These are phyloP conservation scores for Plasmodium billcollinsi DNA, from an alignment of 169 alveolate species.

Conservation along the genomic window DNA sequence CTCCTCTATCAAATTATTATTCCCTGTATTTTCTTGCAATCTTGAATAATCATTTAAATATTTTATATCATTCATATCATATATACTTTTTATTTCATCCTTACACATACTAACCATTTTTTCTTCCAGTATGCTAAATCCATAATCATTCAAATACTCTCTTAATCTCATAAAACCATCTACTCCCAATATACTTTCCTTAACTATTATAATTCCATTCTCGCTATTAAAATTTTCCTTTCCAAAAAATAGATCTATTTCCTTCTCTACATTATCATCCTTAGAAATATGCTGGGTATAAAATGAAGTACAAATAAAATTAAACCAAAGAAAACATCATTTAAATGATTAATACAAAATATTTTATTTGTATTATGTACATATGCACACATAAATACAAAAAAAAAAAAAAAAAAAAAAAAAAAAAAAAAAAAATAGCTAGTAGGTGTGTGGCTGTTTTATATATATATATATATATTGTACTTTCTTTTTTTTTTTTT, in stretches of 20 bases:
- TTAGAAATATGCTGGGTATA: conserved; percentile 48
- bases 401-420: not conserved
- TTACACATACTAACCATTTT: conserved; percentile 10
- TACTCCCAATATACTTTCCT: conserved; percentile 4
- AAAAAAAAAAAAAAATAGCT: not conserved
- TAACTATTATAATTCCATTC: conserved; percentile 29
- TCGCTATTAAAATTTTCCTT: conserved; percentile 44
- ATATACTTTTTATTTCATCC: not conserved
- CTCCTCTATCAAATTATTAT: not conserved
- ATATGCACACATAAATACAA: not conserved
- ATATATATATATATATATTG: not conserved
- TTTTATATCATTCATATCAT: not conserved
- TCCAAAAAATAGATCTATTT: conserved; percentile 60
- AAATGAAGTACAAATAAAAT: conserved; percentile 7
- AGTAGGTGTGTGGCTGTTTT: too few relatives aligned
- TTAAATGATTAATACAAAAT: too few relatives aligned
- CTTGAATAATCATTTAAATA: not conserved
- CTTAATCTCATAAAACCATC: conserved; percentile 27
- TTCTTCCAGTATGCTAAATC: conserved; percentile 63
- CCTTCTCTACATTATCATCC: conserved; percentile 59
- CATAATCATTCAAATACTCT: conserved; percentile 30
- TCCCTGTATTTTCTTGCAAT: not conserved
- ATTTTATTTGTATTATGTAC: too few relatives aligned
- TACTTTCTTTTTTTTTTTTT: not conserved
- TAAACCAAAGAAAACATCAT: not conserved